A percentile compares a stretch with the other conserved stretches of the same genome.
These are phyloP conservation scores for Osmozyma mogii DNA, from an alignment of 805 yeast species.

Conservation along the genomic window DNA sequence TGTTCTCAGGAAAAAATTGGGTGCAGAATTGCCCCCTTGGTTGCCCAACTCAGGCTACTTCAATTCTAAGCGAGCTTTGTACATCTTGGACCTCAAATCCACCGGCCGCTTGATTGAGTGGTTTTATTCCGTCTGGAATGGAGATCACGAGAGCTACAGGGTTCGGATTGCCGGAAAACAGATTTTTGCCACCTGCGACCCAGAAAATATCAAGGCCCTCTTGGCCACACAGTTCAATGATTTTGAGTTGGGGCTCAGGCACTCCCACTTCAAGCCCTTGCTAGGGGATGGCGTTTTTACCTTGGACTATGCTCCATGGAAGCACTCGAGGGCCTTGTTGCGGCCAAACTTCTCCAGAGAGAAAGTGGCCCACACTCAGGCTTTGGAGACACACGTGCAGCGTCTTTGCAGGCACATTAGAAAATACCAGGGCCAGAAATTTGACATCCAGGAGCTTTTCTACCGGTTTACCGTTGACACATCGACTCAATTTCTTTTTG, in stretches of 20 bases:
- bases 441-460: slow-evolving; percentile 10
- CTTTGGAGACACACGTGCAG: slow-evolving; percentile 26
- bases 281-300: slow-evolving; percentile 34
- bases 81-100: background rate
- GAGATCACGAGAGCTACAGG: background rate
- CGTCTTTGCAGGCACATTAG: slow-evolving; percentile 17
- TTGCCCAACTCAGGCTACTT: background rate
- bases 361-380: slow-evolving; percentile 26
- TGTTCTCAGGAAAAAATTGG: background rate
- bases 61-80: background rate
- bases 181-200: slow-evolving; percentile 19
- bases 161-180: slow-evolving; percentile 1
- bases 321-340: slow-evolving; percentile 28
- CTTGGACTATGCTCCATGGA: slow-evolving; percentile 33
- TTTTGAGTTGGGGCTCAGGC: slow-evolving; percentile 26
- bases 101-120: background rate
- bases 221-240: slow-evolving; percentile 32
- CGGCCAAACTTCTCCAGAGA: slow-evolving; percentile 34
- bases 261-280: slow-evolving; percentile 22
- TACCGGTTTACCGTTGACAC: slow-evolving; percentile 11
- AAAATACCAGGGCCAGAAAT: slow-evolving; percentile 4
- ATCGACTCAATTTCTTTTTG: slow-evolving; percentile 10
- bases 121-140: background rate
- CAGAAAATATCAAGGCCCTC: slow-evolving; percentile 30
- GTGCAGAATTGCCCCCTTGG: background rate